phyloP scores from a whole-genome alignment of 148 eudicot genomes.

The Camellia japonica region DNA sequence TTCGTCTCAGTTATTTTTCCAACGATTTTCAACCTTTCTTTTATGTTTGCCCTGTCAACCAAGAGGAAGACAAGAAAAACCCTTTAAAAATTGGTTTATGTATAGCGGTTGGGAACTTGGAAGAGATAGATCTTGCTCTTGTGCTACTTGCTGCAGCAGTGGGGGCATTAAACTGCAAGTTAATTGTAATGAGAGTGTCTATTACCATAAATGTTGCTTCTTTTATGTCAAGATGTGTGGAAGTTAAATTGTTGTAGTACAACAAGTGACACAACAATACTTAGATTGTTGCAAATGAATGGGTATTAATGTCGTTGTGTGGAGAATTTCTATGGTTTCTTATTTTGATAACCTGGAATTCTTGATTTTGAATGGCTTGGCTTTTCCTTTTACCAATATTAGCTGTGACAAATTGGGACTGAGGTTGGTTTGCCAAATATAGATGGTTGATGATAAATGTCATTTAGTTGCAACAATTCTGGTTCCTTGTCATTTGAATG shows the following conservation, averaged over 20 bases:
- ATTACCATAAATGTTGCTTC: constrained; percentile 36
- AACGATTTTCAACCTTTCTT: constrained; percentile 47
- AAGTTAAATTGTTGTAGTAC: constrained; percentile 53
- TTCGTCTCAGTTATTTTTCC: constrained; percentile 61
- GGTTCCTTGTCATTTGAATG: not conserved
- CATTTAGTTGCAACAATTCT: not conserved
- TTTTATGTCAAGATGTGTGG: constrained; percentile 30
- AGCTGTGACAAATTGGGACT: constrained; percentile 22
- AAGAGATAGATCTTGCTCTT: constrained; percentile 33
- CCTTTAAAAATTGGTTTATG: constrained; percentile 23
- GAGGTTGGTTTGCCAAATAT: constrained; percentile 12
- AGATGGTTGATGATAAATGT: constrained; percentile 8
- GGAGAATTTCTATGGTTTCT: constrained; percentile 25
- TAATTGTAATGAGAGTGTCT: constrained; percentile 44
- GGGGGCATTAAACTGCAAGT: constrained; percentile 37
- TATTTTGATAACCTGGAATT: constrained; percentile 20
- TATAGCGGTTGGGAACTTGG: constrained; percentile 35
- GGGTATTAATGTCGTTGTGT: constrained; percentile 22
- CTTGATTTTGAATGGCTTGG: constrained; percentile 17
- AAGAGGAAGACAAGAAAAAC: constrained; percentile 63
- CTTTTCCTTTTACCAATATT: constrained; percentile 10
- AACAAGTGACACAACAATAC: constrained; percentile 20
- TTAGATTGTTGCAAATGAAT: constrained; percentile 33
- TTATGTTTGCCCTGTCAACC: constrained; percentile 53
- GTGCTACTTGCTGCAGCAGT: constrained; percentile 38